A percentile compares a stretch with the other conserved stretches of the same genome.
These are phyloP conservation scores for Arthrobotrys sphaeroides DNA, from an alignment of 2,329 filamentous ascomycete species.

Conservation along the genomic window DNA sequence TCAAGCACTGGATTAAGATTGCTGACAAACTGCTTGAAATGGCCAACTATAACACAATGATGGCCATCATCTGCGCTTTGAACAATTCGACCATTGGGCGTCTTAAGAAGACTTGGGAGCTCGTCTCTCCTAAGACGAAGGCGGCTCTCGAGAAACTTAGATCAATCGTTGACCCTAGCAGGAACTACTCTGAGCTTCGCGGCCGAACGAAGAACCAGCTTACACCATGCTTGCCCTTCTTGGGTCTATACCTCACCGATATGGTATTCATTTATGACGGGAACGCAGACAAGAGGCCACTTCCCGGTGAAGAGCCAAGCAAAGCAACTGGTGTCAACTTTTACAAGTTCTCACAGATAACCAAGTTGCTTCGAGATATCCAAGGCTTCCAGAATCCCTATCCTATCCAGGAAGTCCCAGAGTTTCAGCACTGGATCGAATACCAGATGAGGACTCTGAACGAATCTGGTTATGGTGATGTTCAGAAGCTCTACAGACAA, in stretches of 20 bases:
- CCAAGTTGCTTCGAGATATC: slow-evolving; percentile 93
- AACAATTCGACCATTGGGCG: slow-evolving; percentile 91
- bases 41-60: slow-evolving; percentile 94
- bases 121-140: slow-evolving; percentile 83
- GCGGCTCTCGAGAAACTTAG: slow-evolving; percentile 80
- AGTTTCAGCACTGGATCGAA: slow-evolving; percentile 93
- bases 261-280: slow-evolving; percentile 95
- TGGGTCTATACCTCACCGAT: slow-evolving; percentile 96
- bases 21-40: slow-evolving; percentile 85
- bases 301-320: slow-evolving; percentile 67
- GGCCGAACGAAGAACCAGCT: slow-evolving; percentile 84
- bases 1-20: slow-evolving; percentile 99
- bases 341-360: slow-evolving; percentile 93
- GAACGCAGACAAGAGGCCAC: slow-evolving; percentile 75
- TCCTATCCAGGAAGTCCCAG: slow-evolving; percentile 79
- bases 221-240: slow-evolving; percentile 90
- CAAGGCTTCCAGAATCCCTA: slow-evolving; percentile 97
- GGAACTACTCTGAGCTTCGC: slow-evolving; percentile 89
- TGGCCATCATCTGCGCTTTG: slow-evolving; percentile 94
- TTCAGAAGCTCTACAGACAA: slow-evolving; percentile 79
- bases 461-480: slow-evolving; percentile 65
- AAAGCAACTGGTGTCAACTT: slow-evolving; percentile 90
- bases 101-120: slow-evolving; percentile 89
- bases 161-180: slow-evolving; percentile 84
- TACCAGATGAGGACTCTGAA: slow-evolving; percentile 81